Evolutionary conservation across 1,284 basidiomycete genomes (phyloP).

Genomic region (Trichosporon asahii): DNA sequence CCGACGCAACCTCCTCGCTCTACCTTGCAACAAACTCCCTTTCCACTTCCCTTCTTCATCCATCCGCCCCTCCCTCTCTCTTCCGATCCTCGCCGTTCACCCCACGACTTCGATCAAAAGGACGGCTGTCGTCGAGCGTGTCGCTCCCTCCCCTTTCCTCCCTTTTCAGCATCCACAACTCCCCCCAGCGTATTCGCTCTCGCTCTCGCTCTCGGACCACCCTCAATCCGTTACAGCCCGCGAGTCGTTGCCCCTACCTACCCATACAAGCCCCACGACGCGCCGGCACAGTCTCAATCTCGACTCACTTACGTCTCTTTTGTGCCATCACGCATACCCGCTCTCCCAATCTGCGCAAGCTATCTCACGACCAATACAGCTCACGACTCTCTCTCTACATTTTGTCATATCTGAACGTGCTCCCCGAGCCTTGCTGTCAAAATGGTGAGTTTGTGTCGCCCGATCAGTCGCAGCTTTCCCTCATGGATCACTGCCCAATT

Average conservation of each 20-base stretch:
- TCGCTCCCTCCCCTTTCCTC: not conserved
- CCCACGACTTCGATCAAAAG: not conserved
- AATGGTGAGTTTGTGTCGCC: not conserved
- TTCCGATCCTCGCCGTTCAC: not conserved
- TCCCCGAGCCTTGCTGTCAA: not conserved
- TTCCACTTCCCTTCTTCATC: slow-evolving; percentile 2
- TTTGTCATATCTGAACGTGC: not conserved
- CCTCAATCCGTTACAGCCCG: not conserved
- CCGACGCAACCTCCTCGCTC: not conserved
- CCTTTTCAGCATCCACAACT: not conserved
- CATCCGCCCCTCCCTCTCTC: not conserved
- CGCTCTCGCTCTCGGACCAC: not conserved
- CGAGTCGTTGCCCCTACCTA: not conserved
- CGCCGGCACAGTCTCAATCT: not conserved
- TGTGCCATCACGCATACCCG: not conserved
- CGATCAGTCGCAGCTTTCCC: not conserved
- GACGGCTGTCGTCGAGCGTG: slow-evolving; percentile 4
- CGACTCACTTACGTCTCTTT: not conserved
- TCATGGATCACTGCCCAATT: not conserved
- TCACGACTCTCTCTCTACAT: not conserved
- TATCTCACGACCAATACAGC: not conserved
- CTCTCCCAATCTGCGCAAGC: not conserved
- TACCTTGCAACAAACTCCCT: not conserved
- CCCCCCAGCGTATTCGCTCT: not conserved
- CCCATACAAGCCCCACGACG: not conserved